Evolutionary conservation across 164 flowering plant genomes (phyloP).

Genomic region (Aristolochia fimbriata): DNA sequence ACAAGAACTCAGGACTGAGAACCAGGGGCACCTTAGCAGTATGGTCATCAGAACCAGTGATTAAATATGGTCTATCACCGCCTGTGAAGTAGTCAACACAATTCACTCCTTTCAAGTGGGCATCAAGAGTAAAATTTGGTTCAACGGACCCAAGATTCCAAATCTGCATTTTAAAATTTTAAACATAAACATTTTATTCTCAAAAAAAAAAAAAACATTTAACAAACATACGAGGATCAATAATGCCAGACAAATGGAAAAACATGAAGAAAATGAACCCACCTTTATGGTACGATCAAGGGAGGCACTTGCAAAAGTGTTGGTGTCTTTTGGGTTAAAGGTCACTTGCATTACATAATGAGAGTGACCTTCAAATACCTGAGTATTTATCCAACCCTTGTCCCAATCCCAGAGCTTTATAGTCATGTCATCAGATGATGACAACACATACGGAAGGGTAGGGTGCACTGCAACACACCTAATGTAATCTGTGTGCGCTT

Average conservation of each 20-base stretch:
- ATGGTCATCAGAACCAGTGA: slow-evolving; percentile 96
- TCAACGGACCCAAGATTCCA: slow-evolving; percentile 97
- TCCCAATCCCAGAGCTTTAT: slow-evolving; percentile 99
- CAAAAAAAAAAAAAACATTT: no score
- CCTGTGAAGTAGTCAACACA: slow-evolving; percentile 94
- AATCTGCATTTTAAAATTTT: slow-evolving; percentile 31
- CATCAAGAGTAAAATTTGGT: slow-evolving; percentile 87
- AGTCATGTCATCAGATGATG: slow-evolving; percentile 95
- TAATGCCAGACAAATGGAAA: slow-evolving; percentile 1
- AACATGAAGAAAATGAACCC: neutral
- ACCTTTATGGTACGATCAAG: slow-evolving; percentile 98
- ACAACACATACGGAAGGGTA: slow-evolving; percentile 75
- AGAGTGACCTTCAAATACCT: slow-evolving; percentile 91
- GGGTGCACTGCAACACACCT: slow-evolving; percentile 92
- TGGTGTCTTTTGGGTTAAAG: slow-evolving; percentile 91
- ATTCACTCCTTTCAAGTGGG: slow-evolving; percentile 89
- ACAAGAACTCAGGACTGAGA: neutral
- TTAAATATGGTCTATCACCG: slow-evolving; percentile 79
- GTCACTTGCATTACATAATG: slow-evolving; percentile 99
- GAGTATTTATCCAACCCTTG: slow-evolving; percentile 82
- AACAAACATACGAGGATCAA: neutral
- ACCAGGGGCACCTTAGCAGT: slow-evolving; percentile 66
- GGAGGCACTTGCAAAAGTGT: slow-evolving; percentile 94
- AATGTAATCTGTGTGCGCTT: slow-evolving; percentile 89
- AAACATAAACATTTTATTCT: slow-evolving; percentile 3